Conservation (phyloP, 2,329 filamentous ascomycete genomes). For the Hypoxylon sp. region DNA sequence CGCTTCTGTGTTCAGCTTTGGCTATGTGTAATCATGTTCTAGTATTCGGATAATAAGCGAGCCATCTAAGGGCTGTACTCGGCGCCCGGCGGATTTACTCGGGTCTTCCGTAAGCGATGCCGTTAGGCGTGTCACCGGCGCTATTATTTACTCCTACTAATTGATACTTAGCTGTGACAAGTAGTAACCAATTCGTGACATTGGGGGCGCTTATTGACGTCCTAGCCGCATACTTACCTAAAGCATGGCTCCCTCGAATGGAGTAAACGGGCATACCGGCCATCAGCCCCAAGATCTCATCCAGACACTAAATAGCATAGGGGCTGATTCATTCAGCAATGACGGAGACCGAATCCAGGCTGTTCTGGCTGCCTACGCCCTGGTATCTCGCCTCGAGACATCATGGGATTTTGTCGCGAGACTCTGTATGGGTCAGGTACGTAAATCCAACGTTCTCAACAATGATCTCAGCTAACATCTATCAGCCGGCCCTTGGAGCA, state of each 20-base stretch:
- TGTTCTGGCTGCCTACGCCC: slow-evolving; percentile 36
- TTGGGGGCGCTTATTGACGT: neutral
- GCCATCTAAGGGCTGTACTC: neutral
- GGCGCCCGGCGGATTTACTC: slow-evolving; percentile 12
- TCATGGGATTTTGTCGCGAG: slow-evolving; percentile 23
- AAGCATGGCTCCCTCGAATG: slow-evolving; percentile 10
- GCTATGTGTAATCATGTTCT: neutral
- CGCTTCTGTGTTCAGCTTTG: neutral
- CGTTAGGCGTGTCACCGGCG: neutral
- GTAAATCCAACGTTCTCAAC: neutral
- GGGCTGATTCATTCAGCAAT: slow-evolving; percentile 9
- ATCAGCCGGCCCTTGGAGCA: slow-evolving; percentile 45
- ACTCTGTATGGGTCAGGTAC: slow-evolving; percentile 11
- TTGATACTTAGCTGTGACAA: slow-evolving; percentile 10
- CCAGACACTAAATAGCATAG: slow-evolving; percentile 3
- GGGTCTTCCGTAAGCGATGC: slow-evolving; percentile 11
- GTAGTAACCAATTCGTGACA: neutral
- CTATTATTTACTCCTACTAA: slow-evolving; percentile 1
- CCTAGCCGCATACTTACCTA: neutral
- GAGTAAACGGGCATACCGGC: neutral
- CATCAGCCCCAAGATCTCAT: slow-evolving; percentile 7
- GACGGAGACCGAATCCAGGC: slow-evolving; percentile 23
- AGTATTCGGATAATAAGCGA: slow-evolving; percentile 7
- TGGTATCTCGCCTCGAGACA: slow-evolving; percentile 22
- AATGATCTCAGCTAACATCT: slow-evolving; percentile 3